A percentile compares a stretch with the other conserved stretches of the same genome.
Evolutionary conservation across 2,329 filamentous ascomycete genomes (phyloP).

Genomic region (Pseudocercospora fijiensis): DNA sequence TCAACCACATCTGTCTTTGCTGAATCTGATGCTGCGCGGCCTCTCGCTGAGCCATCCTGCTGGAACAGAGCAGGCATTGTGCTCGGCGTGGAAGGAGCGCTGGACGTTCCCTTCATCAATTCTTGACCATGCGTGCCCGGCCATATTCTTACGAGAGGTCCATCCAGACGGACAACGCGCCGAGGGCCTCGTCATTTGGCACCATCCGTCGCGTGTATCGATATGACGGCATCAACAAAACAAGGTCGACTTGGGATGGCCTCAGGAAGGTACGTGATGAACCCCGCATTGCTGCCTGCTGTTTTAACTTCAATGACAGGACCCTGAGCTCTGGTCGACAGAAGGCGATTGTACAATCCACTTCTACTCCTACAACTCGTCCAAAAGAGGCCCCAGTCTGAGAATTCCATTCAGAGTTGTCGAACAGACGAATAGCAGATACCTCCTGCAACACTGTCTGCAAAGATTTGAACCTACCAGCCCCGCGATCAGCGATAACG

Average conservation of each 20-base stretch:
- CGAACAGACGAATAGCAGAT: slow-evolving; percentile 58
- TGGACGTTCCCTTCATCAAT: slow-evolving; percentile 5
- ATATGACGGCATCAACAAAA: slow-evolving; percentile 22
- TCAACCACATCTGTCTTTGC: slow-evolving; percentile 1
- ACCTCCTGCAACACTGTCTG: slow-evolving; percentile 56
- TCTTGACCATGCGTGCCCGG: slow-evolving; percentile 8
- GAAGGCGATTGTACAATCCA: slow-evolving; percentile 69
- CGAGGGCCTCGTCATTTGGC: slow-evolving; percentile 9
- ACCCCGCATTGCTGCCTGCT: neutral
- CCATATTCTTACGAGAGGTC: slow-evolving; percentile 7
- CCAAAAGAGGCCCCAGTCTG: slow-evolving; percentile 66
- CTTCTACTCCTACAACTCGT: slow-evolving; percentile 65
- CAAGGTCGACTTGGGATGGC: slow-evolving; percentile 21
- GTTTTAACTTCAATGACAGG: slow-evolving; percentile 48
- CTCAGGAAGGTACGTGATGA: slow-evolving; percentile 17
- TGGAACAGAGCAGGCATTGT: neutral
- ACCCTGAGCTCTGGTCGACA: slow-evolving; percentile 67
- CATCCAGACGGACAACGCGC: slow-evolving; percentile 4
- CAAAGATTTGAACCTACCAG: slow-evolving; percentile 16
- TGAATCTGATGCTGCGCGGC: neutral
- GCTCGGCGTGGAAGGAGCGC: neutral
- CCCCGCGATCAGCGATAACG: slow-evolving; percentile 28
- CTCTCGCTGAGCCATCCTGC: neutral
- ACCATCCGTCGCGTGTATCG: slow-evolving; percentile 15
- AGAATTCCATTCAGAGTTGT: slow-evolving; percentile 61